Base-by-base conservation (phyloP, 2,329 filamentous ascomycete species). In the Gnomoniopsis smithogilvyi region DNA sequence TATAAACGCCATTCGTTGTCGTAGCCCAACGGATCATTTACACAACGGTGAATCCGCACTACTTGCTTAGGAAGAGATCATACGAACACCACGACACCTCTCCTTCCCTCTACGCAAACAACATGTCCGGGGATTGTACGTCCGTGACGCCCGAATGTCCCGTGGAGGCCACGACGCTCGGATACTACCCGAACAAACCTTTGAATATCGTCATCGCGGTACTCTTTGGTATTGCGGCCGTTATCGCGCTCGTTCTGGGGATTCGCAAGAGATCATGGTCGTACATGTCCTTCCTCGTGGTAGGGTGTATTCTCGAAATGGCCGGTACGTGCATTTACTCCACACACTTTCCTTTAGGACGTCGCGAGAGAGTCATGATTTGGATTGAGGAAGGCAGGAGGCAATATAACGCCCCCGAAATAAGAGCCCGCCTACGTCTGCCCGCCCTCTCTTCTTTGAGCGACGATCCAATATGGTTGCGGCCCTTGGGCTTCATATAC, bases 141-240 rank as follows among this genome's bases (percentile, higher is more conserved):
- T 67, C 73, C 17, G 70, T 84, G 61, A 73, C 73, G 10, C 59
- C 66, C 2, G 58, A 64, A 43, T 85, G 82, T 63, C 80, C 81
- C n/a, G 80, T 84, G 63, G 60, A 72, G 45, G 73, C 70, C 33
- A 84, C 82, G 2, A 80, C 82, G 14, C 72, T 82, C 36, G 82
- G 82, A 51, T 86, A 86, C 71, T 75, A 76, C 36, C 84, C 84
- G 7, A 84, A 81, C 64, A 67, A 78, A n/a, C 78, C 79, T 51
- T 78, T 82, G 64, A 83, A 84, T 68, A 73, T 77, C 64, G 80
- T 86, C 66, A 82, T 83, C 67, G 72, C 78, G 46, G 70, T 77
- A 54, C 74, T 72, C 21, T 86, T 84, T 60, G 80, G 73, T 8
- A 43, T 80, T 2, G 72, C 74, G 8, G 65, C 74, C 10, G 49